Conservation (phyloP, 257 asterid genomes). For the Solanum pennellii region DNA sequence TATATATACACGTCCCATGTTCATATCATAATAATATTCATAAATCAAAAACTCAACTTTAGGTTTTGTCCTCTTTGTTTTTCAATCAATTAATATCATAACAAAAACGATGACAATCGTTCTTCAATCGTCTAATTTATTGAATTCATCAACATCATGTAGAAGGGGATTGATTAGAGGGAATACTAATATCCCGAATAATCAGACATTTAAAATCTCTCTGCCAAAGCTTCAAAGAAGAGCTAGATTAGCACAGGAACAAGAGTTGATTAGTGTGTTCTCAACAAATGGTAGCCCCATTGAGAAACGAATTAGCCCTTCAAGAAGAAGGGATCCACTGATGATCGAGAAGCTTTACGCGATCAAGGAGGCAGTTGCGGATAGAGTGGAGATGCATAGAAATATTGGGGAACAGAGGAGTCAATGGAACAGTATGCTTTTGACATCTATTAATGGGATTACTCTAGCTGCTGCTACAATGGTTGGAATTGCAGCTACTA, state of each 20-base stretch:
- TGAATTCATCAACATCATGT: not conserved
- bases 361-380: conserved; percentile 40
- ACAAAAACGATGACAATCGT: not conserved
- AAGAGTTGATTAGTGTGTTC: not conserved
- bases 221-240: not conserved
- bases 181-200: not conserved
- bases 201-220: not conserved
- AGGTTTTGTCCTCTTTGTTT: not conserved
- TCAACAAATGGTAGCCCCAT: not conserved
- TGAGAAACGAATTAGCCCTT: not conserved
- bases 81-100: not conserved
- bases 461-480: conserved; percentile 34
- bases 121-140: not conserved
- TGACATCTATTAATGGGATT: conserved; percentile 34
- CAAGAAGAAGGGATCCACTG: conserved; percentile 7
- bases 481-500: conserved; percentile 5
- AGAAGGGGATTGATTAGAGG: not conserved
- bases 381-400: conserved; percentile 53
- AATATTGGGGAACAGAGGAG: conserved; percentile 46
- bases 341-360: conserved; percentile 33
- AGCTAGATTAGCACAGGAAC: not conserved
- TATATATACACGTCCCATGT: not conserved
- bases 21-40: not conserved
- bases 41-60: not conserved
- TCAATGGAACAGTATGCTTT: conserved; percentile 38